phyloP scores from a whole-genome alignment of 225 moss, liverwort and hornwort genomes.

The Marchantia polymorpha region DNA sequence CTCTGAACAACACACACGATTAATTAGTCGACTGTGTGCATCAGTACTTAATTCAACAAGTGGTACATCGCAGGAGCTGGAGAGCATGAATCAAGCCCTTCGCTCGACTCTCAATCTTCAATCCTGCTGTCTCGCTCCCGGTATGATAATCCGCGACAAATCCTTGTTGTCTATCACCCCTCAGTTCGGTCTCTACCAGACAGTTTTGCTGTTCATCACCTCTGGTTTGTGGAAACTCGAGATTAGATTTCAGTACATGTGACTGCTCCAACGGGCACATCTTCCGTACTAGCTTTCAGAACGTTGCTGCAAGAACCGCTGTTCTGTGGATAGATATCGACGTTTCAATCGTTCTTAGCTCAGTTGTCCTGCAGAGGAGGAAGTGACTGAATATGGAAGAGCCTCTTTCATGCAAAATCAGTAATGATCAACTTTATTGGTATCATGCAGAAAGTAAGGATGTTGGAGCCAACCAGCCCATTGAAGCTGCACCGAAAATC shows the following conservation, averaged over 20 bases:
- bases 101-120: conserved; percentile 67
- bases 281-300: neutral
- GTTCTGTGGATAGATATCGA: neutral
- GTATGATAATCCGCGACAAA: conserved; percentile 23
- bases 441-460: conserved; percentile 15
- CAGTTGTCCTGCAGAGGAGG: neutral
- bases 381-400: neutral
- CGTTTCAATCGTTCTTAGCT: neutral
- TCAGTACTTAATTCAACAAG: neutral
- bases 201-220: neutral
- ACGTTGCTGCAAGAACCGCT: neutral
- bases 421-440: neutral
- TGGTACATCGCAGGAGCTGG: conserved; percentile 53
- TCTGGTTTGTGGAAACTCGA: neutral
- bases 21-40: neutral
- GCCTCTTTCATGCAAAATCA: neutral
- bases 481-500: neutral
- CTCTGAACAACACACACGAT: neutral
- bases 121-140: conserved; percentile 41
- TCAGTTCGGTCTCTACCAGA: neutral
- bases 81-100: conserved; percentile 70
- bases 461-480: neutral
- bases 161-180: too few species aligned
- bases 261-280: neutral
- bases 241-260: too few species aligned